phyloP scores from a whole-genome alignment of 192 early-diverging fungal genomes.

The Coemansia sp. region DNA sequence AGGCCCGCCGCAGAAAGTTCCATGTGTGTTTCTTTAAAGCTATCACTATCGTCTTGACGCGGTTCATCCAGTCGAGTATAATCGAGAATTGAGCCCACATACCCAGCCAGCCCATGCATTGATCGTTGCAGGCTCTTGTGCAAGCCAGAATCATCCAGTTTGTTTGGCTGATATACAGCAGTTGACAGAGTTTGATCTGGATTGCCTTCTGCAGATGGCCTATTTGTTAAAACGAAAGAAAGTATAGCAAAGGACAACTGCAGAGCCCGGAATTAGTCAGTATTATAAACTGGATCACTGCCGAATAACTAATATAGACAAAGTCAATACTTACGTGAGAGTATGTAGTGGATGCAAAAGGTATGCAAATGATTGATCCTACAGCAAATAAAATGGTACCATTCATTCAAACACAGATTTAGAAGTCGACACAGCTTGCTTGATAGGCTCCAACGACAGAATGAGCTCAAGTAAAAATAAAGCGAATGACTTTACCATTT shows the following conservation, averaged over 20 bases:
- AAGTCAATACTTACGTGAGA: constrained; percentile 26
- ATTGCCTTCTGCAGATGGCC: neutral
- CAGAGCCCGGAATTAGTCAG: no score
- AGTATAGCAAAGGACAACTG: neutral
- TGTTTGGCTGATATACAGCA: constrained; percentile 72
- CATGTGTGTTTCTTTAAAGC: constrained; percentile 78
- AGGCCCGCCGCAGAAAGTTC: constrained; percentile 70
- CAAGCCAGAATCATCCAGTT: constrained; percentile 84
- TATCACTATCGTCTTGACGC: constrained; percentile 86
- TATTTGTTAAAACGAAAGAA: neutral
- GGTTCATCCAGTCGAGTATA: constrained; percentile 78
- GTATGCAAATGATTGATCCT: constrained; percentile 50
- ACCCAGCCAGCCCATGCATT: constrained; percentile 76
- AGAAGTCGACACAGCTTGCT: neutral
- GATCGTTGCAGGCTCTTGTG: constrained; percentile 77
- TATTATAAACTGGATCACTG: neutral
- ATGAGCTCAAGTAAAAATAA: neutral
- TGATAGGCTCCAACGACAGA: neutral
- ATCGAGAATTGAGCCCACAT: constrained; percentile 85
- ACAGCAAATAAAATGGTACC: neutral
- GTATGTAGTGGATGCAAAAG: constrained; percentile 40
- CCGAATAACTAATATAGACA: neutral
- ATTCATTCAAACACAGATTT: neutral
- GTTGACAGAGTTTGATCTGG: neutral
- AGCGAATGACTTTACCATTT: constrained; percentile 1